Conservation (phyloP, 306 rosid species). For the Rubus parviflorus region DNA sequence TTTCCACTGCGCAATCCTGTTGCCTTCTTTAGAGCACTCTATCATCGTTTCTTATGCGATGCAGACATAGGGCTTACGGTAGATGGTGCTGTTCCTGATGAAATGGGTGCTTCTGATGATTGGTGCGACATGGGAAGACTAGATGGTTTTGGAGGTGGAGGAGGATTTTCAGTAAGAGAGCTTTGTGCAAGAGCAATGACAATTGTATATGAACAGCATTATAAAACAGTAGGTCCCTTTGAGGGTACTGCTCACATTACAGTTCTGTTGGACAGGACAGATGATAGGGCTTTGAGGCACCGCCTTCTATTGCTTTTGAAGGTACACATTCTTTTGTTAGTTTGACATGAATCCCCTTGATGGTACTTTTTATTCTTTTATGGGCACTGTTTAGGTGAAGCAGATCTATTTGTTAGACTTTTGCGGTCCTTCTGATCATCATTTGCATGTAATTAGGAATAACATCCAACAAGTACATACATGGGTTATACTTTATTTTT, state of each 20-base stretch:
- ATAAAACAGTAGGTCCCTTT: conserved; percentile 81
- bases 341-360: background rate
- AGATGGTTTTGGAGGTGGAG: conserved; percentile 99
- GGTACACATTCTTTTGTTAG: conserved; percentile 43
- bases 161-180: conserved; percentile 95
- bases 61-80: conserved; percentile 97
- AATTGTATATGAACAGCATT: conserved; percentile 94
- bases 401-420: background rate
- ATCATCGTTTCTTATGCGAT: conserved; percentile 93
- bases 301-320: conserved; percentile 94
- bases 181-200: conserved; percentile 99
- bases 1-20: conserved; percentile 96
- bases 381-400: background rate
- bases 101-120: conserved; percentile 98
- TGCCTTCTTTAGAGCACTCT: conserved; percentile 94
- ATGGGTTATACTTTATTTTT: background rate
- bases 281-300: conserved; percentile 98
- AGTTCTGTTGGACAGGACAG: conserved; percentile 96
- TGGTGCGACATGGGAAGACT: conserved; percentile 99
- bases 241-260: conserved; percentile 93
- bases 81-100: conserved; percentile 98
- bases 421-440: background rate
- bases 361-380: conserved; percentile 5
- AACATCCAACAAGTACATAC: background rate
- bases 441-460: background rate